Base-by-base conservation (phyloP, 192 early-diverging fungal species). In the Podila epicladia region DNA sequence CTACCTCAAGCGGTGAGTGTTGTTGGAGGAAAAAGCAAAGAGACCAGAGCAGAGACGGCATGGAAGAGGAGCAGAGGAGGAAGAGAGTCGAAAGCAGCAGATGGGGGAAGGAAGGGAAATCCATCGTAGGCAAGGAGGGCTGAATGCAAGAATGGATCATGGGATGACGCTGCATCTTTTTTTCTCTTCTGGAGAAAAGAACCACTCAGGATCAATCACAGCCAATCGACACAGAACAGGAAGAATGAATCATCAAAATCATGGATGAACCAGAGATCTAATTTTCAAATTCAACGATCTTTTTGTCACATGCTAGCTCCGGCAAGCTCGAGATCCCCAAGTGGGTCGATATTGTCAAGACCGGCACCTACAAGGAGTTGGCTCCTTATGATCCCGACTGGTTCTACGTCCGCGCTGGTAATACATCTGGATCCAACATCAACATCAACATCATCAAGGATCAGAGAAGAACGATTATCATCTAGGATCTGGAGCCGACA, bases 281-380 rank as follows among this genome's bases (percentile, higher is more conserved):
- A 51, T 37, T 20, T 57, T 50, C 22, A 62, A 33, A 33, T 20
- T 74, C 50, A 15, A 3, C n/a, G 32, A 41, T 12, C 17, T 67
- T 51, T 60, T 66, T 22, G 11, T 15, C 41, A 0, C 8, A 20
- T 65, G 90, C 95, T 80, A 80, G 77, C 49, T 94, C 95, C 70
- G 98, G 98, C 83, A 97, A 97, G 92, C 93, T 99, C 84, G 94
- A 96, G 83, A 94, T 99, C 75, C 98, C 98, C 84, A 95, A 95
- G 88, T 99, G 97, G 97, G 94, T 96, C 82, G 98, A 99, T 87
- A 84, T 97, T 77, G 97, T 97, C 90, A 99, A 99, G 93, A 98
- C 98, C 72, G 96, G 92, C 66, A 90, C 95, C 69, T 92, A 88
- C 93, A 98, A 97, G 93, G 98, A 99, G 89, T 91, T 97, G 69